Percentiles rank a stretch among this genome's conserved stretches.
These are phyloP conservation scores for Inga leiocalycina DNA, from an alignment of 306 rosid species.

Conservation along the genomic window DNA sequence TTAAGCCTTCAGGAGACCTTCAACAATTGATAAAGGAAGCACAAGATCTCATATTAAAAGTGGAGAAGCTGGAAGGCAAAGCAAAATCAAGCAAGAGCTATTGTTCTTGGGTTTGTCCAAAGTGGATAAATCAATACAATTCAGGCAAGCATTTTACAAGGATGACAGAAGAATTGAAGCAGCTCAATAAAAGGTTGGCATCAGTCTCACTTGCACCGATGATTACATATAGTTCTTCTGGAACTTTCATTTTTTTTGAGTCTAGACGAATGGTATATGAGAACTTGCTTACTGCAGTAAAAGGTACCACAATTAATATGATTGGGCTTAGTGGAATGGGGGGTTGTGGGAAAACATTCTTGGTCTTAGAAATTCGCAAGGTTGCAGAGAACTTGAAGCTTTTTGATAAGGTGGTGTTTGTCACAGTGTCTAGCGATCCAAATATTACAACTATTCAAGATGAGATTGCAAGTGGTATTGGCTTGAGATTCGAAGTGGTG, in stretches of 20 bases:
- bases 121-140: neutral
- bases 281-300: neutral
- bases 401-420: neutral
- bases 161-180: neutral
- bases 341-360: neutral
- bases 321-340: conserved; percentile 1
- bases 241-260: neutral
- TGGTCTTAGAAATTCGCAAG: neutral
- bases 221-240: neutral
- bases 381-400: neutral
- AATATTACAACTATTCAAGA: neutral
- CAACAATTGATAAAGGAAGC: no score
- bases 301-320: neutral
- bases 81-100: neutral
- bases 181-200: neutral
- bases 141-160: neutral
- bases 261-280: neutral
- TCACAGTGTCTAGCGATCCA: neutral
- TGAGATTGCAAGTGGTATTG: neutral
- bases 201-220: neutral
- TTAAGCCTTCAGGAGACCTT: no score
- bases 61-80: no score
- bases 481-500: neutral
- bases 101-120: neutral
- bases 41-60: no score